Evolutionary conservation across 2,329 filamentous ascomycete species (phyloP), one percentile per base, ranked within the genome.

Genomic region (Dothiorella sarmentorum): DNA sequence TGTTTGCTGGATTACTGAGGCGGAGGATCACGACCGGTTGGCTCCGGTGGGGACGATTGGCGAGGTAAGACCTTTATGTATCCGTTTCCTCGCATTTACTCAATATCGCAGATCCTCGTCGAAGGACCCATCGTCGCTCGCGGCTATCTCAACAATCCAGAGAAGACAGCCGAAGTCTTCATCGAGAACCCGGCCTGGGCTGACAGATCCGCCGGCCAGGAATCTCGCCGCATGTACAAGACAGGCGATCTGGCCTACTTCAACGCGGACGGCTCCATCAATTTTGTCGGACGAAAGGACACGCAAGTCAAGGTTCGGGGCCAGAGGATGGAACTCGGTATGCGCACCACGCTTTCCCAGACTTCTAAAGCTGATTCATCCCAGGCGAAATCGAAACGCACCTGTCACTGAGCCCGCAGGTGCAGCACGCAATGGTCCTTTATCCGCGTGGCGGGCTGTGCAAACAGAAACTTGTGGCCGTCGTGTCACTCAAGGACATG

Each of bases 241-340:
- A 72, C 69, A 4, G 70, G 70, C 7, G 70, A 73, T 57, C 53
- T 73, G 4, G 68, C 69, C 0, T 63, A 68, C 20, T 71, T 68
- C 53, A 71, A 67, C 3, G 69, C 67, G 2, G 62, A 67, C 15
- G 70, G 70, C 11, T 66, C 69, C 38, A 66, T 71, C 63, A 68
- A 70, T 61, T 73, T 71, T 60, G 61, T 72, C 13, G 69, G 70
- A 4, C 63, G 70, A 26, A 71, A 71, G 52, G 70, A 73, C 52
- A 69, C 63, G 38, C 69, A 72, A 43, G 69, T 73, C 56, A 72
- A 72, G 63, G 65, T 79, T 37, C 74, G 76, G 29, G 76, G 76
- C 3, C 73, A 76, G 59, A 72, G 76, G 0, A 73, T 78, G 43
- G 76, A 79, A 59, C 64, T 79, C 6, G 76, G 72, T 13, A 76